Evolutionary conservation across 2,329 filamentous ascomycete species (phyloP), one percentile per base, ranked within the genome.

Genomic region (Colletotrichum sp.): DNA sequence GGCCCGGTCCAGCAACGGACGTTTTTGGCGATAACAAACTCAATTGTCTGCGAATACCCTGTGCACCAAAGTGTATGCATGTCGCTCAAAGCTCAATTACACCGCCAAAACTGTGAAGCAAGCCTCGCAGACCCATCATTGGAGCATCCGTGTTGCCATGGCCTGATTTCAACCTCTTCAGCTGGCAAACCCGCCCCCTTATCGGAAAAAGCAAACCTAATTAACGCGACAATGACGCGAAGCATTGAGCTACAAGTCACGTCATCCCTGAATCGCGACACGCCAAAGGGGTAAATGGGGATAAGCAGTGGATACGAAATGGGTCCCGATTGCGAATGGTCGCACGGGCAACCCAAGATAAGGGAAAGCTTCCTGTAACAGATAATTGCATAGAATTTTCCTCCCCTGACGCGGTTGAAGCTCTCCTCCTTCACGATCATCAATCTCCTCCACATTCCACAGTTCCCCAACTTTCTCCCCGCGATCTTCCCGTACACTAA

Each of bases 371-470:
- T 57, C 26, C 26, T 32, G 39, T 26, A 15, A 55, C 64, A 69
- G 57, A 74, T 60, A 49, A n/a, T 44, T 52, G 10, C 8, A 21
- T 59, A 64, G 72, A 65, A 32, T 76, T 73, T 74, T 49, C 74
- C 10, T 62, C 44, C 64, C 34, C 64, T 30, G 26, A 10, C 62
- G 39, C 55, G 3, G 10, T 44, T 63, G 52, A 63, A 70, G 26
- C 68, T 59, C 13, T 34, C 6, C 30, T 34, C 12, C 28, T 36
- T n/a, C 36, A 18, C 32, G 64, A 60, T 68, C 34, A 68, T 24
- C 44, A 52, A 52, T 68, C 32, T 57, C 68, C 72, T 52, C 28
- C 63, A 34, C 63, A 44, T 8, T 28, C 8, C 18, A 32, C 12
- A 36, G 24, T 28, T 32, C 63, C 67, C 65, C n/a, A 60, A 52